These are phyloP conservation scores for Epichloe coenophiala DNA, from an alignment of 2,329 filamentous ascomycete species.

Conservation along the genomic window DNA sequence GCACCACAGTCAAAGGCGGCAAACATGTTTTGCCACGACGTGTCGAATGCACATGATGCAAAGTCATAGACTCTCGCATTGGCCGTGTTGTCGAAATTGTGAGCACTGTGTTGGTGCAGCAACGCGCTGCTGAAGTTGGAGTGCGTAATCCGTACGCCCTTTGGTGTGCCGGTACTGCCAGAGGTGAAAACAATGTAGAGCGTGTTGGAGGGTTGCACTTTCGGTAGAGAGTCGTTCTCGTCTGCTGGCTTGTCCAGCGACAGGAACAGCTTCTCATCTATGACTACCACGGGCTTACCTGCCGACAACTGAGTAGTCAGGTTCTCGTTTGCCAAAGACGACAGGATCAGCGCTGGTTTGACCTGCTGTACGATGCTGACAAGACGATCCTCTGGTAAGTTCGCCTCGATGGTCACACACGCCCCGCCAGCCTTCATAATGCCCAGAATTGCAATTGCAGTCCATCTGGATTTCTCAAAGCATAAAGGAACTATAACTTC, in stretches of 20 bases:
- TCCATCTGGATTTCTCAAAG: constrained; percentile 7
- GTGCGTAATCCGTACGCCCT: constrained; percentile 29
- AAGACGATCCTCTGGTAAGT: constrained; percentile 8
- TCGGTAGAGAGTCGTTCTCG: neutral
- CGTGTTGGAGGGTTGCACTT: constrained; percentile 5
- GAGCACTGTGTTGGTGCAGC: constrained; percentile 4
- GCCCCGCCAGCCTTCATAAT: constrained; percentile 5
- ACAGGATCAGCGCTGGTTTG: constrained; percentile 9
- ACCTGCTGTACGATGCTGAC: constrained; percentile 8
- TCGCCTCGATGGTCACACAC: constrained; percentile 7
- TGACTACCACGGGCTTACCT: neutral
- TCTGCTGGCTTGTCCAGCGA: neutral
- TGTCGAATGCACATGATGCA: constrained; percentile 12
- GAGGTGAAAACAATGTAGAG: constrained; percentile 37
- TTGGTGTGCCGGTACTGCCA: constrained; percentile 31
- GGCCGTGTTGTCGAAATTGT: constrained; percentile 3
- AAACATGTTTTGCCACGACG: constrained; percentile 9
- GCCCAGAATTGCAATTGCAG: constrained; percentile 4
- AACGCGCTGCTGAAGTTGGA: constrained; percentile 7
- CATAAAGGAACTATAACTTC: constrained; percentile 2
- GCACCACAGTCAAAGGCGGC: constrained; percentile 8
- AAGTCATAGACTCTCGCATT: constrained; percentile 11
- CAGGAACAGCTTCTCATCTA: neutral
- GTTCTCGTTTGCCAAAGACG: constrained; percentile 6
- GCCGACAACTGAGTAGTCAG: constrained; percentile 3